phyloP scores from a whole-genome alignment of 1,139 yeast genomes.

The Diutina mesorugosa region DNA sequence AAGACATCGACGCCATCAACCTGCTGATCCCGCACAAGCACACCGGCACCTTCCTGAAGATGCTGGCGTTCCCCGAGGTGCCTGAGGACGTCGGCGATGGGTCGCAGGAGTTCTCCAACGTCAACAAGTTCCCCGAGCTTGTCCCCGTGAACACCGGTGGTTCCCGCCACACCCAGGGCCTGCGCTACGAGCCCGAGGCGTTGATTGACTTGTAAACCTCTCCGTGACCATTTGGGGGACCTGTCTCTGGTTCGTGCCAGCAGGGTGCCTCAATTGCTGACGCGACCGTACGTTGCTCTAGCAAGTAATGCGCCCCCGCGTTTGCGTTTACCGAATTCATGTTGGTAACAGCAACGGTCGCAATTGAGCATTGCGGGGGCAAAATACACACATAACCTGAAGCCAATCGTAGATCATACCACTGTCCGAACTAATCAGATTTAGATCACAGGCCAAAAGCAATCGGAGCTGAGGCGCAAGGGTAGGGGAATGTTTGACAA shows the following conservation, averaged over 20 bases:
- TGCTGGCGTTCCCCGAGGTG: conserved; percentile 1
- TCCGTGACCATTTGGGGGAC: not conserved
- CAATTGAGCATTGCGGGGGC: too few species aligned
- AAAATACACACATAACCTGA: too few species aligned
- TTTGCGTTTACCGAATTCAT: not conserved
- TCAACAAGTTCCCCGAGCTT: not conserved
- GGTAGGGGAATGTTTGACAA: not conserved
- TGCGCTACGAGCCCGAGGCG: conserved; percentile 1
- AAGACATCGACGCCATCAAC: not conserved
- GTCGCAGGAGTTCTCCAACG: not conserved
- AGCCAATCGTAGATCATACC: too few species aligned
- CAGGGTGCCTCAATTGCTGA: not conserved
- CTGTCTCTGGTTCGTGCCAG: not conserved
- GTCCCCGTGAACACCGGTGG: not conserved
- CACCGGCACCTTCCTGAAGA: not conserved
- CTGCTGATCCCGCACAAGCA: not conserved
- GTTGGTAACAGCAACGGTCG: not conserved
- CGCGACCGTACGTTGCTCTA: not conserved
- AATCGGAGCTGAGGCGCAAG: not conserved
- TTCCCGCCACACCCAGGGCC: not conserved
- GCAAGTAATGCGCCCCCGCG: not conserved
- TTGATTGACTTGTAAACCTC: not conserved
- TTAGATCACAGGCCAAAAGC: not conserved
- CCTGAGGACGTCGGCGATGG: not conserved
- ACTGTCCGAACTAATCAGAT: not conserved